Conservation (phyloP, 2,329 filamentous ascomycete genomes). For the Emmonsia crescens region DNA sequence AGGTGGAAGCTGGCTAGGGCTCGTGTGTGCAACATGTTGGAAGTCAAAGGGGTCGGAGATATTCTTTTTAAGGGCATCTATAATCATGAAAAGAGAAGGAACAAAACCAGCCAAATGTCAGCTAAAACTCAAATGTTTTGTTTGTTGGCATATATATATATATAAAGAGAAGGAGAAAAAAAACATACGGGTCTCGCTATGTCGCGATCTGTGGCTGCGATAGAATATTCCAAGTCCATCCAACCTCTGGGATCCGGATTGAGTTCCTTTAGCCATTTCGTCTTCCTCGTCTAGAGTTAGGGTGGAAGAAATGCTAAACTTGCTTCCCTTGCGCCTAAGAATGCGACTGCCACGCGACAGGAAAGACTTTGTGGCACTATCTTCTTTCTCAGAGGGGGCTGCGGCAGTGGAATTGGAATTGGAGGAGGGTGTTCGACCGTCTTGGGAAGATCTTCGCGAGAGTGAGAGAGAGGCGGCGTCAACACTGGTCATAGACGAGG, state of each 20-base stretch:
- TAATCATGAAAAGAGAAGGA: constrained; percentile 6
- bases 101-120: neutral
- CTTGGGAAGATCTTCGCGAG: constrained; percentile 22
- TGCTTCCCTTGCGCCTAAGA: constrained; percentile 37
- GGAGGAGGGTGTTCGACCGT: constrained; percentile 23
- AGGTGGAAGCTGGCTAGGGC: constrained; percentile 42
- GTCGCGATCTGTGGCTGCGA: constrained; percentile 23
- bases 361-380: constrained; percentile 30
- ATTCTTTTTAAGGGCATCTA: constrained; percentile 36
- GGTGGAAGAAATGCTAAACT: constrained; percentile 33
- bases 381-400: constrained; percentile 26
- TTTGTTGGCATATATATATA: neutral
- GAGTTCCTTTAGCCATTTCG: constrained; percentile 21
- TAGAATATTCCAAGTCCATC: constrained; percentile 26
- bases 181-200: constrained; percentile 28
- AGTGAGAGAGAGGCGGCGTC: too few species aligned
- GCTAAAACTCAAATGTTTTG: neutral
- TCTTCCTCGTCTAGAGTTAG: constrained; percentile 29
- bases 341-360: constrained; percentile 37
- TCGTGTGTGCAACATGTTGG: constrained; percentile 52
- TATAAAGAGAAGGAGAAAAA: neutral
- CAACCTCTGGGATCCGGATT: constrained; percentile 11
- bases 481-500: constrained; percentile 31
- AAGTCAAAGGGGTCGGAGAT: constrained; percentile 56
- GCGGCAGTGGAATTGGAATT: constrained; percentile 19